Base-by-base conservation (phyloP, 2,329 filamentous ascomycete genomes). In the Cladophialophora chaetospira region DNA sequence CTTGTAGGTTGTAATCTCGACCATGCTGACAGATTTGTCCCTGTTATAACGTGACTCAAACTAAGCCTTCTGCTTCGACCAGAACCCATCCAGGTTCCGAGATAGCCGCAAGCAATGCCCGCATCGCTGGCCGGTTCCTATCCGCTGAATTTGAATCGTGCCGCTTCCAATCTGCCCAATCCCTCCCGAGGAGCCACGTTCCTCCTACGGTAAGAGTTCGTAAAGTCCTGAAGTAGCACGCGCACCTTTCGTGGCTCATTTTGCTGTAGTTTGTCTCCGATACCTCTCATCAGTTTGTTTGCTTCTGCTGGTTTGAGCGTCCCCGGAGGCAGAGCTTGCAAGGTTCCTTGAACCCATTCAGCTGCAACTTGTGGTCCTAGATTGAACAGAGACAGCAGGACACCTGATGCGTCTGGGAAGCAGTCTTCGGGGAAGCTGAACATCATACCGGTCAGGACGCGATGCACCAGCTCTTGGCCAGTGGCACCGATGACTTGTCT, bases 381-480 rank as follows among this genome's bases (percentile, higher is more conserved):
- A 71, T 96, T 88, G 70, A 99, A 96, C 63, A 97, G 80, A 3
- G 88, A 87, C 58, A 99, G 84, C 50, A 99, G 76, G n/a, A 96
- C 90, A 3, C 91, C 92, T 46, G 91, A 96, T 13, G 91, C 92
- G 70, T 99, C 94, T 0, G 92, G 87, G 69, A 97, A 96, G 75
- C 92, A 97, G 72, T 97, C 94, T 40, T 89, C 85, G 0, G 94
- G 95, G 75, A 99, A 99, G 0, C 88, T 95, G 71, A 97, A 97
- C 93, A 99, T 97, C 92, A 99, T 96, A 58, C 94, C 94, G 1
- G 92, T 94, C 77, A 99, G 81, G 56, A 96, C 87, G 62, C 92
- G 88, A 73, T 96, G 93, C 5, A 94, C 87, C 25, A 99, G 79
- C 54, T 85, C 77, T 67, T 91, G 87, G 33, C 94, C 91, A 62